Evolutionary conservation across 2,329 filamentous ascomycete species (phyloP).

Genomic region (Pezizomycotina sp.): DNA sequence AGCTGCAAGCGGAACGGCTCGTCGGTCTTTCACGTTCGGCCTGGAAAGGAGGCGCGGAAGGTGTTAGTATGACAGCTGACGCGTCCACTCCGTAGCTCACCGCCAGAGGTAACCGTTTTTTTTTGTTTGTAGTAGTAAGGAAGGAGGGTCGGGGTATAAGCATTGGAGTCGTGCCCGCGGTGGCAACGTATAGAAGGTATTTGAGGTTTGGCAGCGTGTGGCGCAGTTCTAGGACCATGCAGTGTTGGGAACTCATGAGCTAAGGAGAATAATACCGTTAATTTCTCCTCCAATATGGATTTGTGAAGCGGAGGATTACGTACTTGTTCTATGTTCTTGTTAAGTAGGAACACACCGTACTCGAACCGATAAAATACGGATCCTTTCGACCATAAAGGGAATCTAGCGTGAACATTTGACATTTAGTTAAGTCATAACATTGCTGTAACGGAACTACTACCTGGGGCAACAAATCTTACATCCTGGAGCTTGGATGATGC

Average conservation of each 20-base stretch:
- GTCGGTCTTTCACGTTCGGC: too few relatives aligned
- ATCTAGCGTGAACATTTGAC: too few relatives aligned
- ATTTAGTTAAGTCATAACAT: too few relatives aligned
- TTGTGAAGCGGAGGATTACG: background rate
- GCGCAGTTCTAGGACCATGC: slow-evolving; percentile 73
- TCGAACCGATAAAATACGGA: slow-evolving; percentile 78
- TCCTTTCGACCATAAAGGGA: slow-evolving; percentile 60
- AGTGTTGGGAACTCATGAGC: slow-evolving; percentile 45
- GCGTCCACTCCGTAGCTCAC: too few relatives aligned
- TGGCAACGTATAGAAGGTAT: slow-evolving; percentile 78
- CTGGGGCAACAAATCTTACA: too few relatives aligned
- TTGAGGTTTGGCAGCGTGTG: slow-evolving; percentile 89
- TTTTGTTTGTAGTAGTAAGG: too few relatives aligned
- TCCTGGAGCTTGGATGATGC: slow-evolving; percentile 23
- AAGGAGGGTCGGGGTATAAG: slow-evolving; percentile 10
- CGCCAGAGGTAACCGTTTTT: too few relatives aligned
- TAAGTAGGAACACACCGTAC: slow-evolving; percentile 89
- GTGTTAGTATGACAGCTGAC: too few relatives aligned
- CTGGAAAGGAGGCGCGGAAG: too few relatives aligned
- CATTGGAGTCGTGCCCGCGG: slow-evolving; percentile 43
- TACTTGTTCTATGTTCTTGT: slow-evolving; percentile 66
- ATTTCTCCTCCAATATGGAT: background rate
- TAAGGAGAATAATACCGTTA: slow-evolving; percentile 26
- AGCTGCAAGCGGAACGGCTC: too few relatives aligned
- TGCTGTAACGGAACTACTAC: too few relatives aligned